Base-by-base conservation (phyloP, 768 basidiomycete genomes). In the Melanogaster broomeanus region DNA sequence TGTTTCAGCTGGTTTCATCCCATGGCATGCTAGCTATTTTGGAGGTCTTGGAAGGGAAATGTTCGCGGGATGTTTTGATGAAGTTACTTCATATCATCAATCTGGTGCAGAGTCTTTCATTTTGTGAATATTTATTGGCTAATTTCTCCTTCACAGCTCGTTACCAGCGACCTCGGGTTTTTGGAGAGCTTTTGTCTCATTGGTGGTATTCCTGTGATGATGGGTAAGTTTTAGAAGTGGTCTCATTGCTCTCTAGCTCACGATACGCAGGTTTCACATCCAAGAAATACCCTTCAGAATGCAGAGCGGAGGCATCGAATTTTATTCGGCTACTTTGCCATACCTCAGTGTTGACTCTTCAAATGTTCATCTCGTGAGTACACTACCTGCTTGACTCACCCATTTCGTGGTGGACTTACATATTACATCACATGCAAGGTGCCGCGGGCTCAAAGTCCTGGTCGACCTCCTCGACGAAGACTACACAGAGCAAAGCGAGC, bases 291-390 rank as follows among this genome's bases (percentile, higher is more conserved):
- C 87, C 94, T 1, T 84, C 90, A 12, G 94, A 97, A 65, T 97
- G 94, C 61, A 85, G 97, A 31, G 70, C 90, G n/a, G 91, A 98
- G 64, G 96, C 95, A 0, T 98, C 97, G 2, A 86, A 91, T 61
- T 98, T 98, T 69, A 91, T 99, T 46, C 86, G 91, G 24, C 72
- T 95, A 13, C 80, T 98, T 22, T 97, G 96, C 66, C 85, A 93
- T 64, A 90, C 93, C 0, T 98, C 96, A 2, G 87, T 93, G 11
- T 71, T 97, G 56, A 99, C 96, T 2, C 73, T 98, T 34, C 96
- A 98, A 64, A 98, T 98, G 96, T 98, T 98, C 73, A 97, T 98
- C 55, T 90, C 93, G 93, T 94, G 65, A 52, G 92, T 83, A 21
- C n/a, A n/a, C 46, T 24, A 6, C 34, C 15, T n/a, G n/a, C 12